Base-by-base conservation (phyloP, 345 rosid species). In the Rhizophora mangle region DNA sequence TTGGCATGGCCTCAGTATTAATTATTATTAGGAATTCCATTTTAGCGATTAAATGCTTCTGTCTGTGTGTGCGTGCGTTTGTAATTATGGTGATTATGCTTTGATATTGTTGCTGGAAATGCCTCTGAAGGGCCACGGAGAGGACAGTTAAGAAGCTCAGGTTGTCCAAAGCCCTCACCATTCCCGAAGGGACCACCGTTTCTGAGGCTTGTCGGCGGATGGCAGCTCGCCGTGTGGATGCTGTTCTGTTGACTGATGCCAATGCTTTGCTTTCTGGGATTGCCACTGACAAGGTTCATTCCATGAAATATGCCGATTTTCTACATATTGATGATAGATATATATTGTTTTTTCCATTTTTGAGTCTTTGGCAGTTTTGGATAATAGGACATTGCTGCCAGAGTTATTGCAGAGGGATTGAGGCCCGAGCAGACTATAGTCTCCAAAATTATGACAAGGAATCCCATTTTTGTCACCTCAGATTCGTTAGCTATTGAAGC, bases 361-460 rank as follows among this genome's bases (percentile, higher is more conserved):
- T 62, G 1, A 39, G n/a, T 13, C 31, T 62, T 20, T 68, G 34
- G 34, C 13, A 20, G 13, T 57, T 32, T 68, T 46, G 65, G 64
- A 37, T 36, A 62, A 37, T 76, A 89, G 85, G 99, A 96, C 55
- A 83, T 92, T 36, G 78, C 97, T 15, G 65, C 87, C 29, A 85
- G 95, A 82, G 99, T 96, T 20, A 92, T 96, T 34, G 99, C 98
- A 0, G 98, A 96, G 81, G 97, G 91, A 26, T 78, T 96, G 84
- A 84, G 88, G 61, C 97, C 98, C 0, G 98, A 96, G 63, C 96
- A 90, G 79, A 96, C 99, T 8, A 26, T 79, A 32, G 94, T 96
- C 31, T 96, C 99, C 15, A 89, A 89, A 77, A 81, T 96, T 54
- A 96, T 96, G 99, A 96, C 99, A 0, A 84, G 93, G 73, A 89